These are phyloP conservation scores for Volvariella surrecta DNA, from an alignment of 1,284 basidiomycete species.

Conservation along the genomic window DNA sequence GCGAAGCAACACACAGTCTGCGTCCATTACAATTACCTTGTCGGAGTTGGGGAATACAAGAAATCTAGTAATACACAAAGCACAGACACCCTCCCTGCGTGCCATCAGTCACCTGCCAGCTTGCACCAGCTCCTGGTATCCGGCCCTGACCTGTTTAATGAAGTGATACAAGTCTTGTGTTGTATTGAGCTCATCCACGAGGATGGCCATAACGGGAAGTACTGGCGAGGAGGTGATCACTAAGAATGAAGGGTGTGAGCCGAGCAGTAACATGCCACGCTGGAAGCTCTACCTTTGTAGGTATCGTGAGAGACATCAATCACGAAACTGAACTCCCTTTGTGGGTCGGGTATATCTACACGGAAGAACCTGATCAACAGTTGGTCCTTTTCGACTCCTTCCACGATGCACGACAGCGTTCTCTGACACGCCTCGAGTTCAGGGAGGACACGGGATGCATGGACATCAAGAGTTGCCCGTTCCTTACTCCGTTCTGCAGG, in stretches of 20 bases:
- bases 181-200: conserved; percentile 57
- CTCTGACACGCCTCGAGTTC: conserved; percentile 55
- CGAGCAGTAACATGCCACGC: background rate
- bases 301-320: conserved; percentile 56
- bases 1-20: too few relatives aligned
- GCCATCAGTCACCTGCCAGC: background rate
- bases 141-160: conserved; percentile 43
- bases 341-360: conserved; percentile 48
- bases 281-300: conserved; percentile 54
- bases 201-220: conserved; percentile 50
- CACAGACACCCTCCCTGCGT: too few relatives aligned
- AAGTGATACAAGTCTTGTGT: conserved; percentile 56
- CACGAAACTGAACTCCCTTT: conserved; percentile 67
- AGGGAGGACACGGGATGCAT: conserved; percentile 45
- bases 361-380: conserved; percentile 68
- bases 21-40: too few relatives aligned
- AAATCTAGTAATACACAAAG: too few relatives aligned
- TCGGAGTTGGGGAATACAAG: too few relatives aligned
- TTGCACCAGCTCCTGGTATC: conserved; percentile 16
- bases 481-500: conserved; percentile 63
- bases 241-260: conserved; percentile 17
- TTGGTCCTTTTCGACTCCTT: conserved; percentile 67
- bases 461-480: conserved; percentile 45
- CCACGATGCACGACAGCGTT: conserved; percentile 55
- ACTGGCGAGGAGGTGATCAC: conserved; percentile 64